Base-by-base conservation (phyloP, 2,329 filamentous ascomycete species). In the Talaromyces sp. region DNA sequence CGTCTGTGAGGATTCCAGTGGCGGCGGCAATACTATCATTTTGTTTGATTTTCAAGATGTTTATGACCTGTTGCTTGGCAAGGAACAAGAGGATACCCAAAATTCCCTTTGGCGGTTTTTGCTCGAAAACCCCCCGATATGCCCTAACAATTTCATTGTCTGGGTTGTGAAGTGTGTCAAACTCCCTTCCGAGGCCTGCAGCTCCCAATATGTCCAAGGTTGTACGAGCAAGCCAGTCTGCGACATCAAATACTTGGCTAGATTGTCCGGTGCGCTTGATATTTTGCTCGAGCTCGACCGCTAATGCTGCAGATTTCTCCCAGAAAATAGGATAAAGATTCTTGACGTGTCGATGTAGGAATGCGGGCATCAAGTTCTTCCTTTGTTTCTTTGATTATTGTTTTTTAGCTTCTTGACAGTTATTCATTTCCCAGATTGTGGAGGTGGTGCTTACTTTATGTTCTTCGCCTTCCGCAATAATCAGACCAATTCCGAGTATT, bases 381-480 rank as follows among this genome's bases (percentile, higher is more conserved):
- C 91, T 84, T 75, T 91, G 88, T 45, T 45, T 62, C 60, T 62
- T 4, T 22, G 2, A 13, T 16, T 14, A 22, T 22, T 22, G 19
- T 31, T 2, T 37, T 6, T 61, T 39, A 50, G 31, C 11, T 14
- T 14, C 22, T n/a, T 31, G 2, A 22, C 22, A 10, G 3, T 27
- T 31, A 27, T 13, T 35, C 3, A 5, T 19, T 14, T 1, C 1
- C 3, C 2, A 39, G 2, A 11, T 27, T n/a, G 9, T 4, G 43
- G 14, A 14, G 10, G 14, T 10, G 37, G 13, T 33, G 27, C 59
- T n/a, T 22, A 84, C 77, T 77, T 89, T 92, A 77, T 96, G 92
- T 73, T 92, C 90, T 13, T 94, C 90, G 33, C 92, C 92, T 76
- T 96, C 92, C 7, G 91, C 89, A 13, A 96, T 79, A 60, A 96